Conservation (phyloP, 2,329 filamentous ascomycete species). For the Teratosphaeria pseudoeucalypti region DNA sequence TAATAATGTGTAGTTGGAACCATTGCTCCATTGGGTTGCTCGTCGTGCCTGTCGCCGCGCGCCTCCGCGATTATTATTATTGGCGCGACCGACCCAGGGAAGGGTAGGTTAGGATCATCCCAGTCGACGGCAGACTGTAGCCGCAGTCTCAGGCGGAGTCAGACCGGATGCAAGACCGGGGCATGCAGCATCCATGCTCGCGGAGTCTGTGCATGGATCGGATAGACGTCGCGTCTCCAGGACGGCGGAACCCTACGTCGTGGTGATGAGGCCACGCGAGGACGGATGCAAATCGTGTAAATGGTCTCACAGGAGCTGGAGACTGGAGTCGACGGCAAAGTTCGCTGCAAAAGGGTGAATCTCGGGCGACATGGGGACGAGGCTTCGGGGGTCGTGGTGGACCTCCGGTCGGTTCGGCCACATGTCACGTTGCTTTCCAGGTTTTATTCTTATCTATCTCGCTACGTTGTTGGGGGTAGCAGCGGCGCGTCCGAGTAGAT, state of each 20-base stretch:
- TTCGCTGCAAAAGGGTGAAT: background rate
- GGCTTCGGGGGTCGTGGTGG: too few relatives aligned
- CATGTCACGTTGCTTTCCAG: too few relatives aligned
- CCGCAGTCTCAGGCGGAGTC: background rate
- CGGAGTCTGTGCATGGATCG: background rate
- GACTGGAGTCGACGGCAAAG: background rate
- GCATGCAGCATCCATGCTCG: background rate
- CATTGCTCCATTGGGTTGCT: background rate
- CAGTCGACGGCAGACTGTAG: background rate
- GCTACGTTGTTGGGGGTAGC: too few relatives aligned
- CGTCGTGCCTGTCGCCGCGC: background rate
- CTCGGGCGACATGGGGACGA: background rate
- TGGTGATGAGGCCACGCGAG: background rate
- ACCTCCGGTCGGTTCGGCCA: too few relatives aligned
- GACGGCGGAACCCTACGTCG: background rate
- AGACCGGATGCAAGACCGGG: background rate
- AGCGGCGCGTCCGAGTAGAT: too few relatives aligned
- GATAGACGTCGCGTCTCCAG: background rate
- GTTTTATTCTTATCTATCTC: too few relatives aligned
- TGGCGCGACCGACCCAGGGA: background rate
- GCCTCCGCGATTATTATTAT: background rate
- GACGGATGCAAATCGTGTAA: background rate
- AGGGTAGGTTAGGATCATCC: background rate
- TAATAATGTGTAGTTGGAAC: background rate
- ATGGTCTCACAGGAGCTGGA: background rate